These are phyloP conservation scores for Hypoxylon sp. DNA, from an alignment of 2,329 filamentous ascomycete genomes.

Conservation along the genomic window DNA sequence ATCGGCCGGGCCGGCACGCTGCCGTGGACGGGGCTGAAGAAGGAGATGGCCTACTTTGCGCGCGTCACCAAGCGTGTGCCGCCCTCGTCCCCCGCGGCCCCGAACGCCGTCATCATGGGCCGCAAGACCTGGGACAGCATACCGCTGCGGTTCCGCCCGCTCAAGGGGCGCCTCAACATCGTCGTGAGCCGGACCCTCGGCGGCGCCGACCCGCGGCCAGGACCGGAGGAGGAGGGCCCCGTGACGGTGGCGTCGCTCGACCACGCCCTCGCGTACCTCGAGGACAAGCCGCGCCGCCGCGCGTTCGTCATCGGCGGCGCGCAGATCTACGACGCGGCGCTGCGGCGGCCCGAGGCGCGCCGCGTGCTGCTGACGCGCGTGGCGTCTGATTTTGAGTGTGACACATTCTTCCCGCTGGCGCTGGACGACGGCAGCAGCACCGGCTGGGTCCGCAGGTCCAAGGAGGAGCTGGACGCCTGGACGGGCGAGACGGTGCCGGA, in stretches of 20 bases:
- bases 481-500: slow-evolving; percentile 69
- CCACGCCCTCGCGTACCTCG: slow-evolving; percentile 60
- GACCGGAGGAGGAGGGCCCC: slow-evolving; percentile 54
- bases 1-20: slow-evolving; percentile 82
- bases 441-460: slow-evolving; percentile 63
- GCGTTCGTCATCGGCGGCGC: slow-evolving; percentile 91
- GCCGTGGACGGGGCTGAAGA: slow-evolving; percentile 87
- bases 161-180: slow-evolving; percentile 82
- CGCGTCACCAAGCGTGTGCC: slow-evolving; percentile 78
- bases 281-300: slow-evolving; percentile 49
- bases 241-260: slow-evolving; percentile 67
- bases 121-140: slow-evolving; percentile 97
- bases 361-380: slow-evolving; percentile 76
- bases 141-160: slow-evolving; percentile 77
- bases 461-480: slow-evolving; percentile 66
- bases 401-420: slow-evolving; percentile 74
- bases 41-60: slow-evolving; percentile 95
- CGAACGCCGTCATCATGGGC: slow-evolving; percentile 93
- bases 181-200: slow-evolving; percentile 70
- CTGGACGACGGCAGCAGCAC: slow-evolving; percentile 49
- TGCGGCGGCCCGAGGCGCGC: slow-evolving; percentile 64
- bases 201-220: slow-evolving; percentile 3
- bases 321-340: slow-evolving; percentile 79
- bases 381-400: slow-evolving; percentile 74
- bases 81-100: slow-evolving; percentile 48